Evolutionary conservation across 2,329 filamentous ascomycete species (phyloP), one percentile per base, ranked within the genome.

Genomic region (Cercospora sp.): DNA sequence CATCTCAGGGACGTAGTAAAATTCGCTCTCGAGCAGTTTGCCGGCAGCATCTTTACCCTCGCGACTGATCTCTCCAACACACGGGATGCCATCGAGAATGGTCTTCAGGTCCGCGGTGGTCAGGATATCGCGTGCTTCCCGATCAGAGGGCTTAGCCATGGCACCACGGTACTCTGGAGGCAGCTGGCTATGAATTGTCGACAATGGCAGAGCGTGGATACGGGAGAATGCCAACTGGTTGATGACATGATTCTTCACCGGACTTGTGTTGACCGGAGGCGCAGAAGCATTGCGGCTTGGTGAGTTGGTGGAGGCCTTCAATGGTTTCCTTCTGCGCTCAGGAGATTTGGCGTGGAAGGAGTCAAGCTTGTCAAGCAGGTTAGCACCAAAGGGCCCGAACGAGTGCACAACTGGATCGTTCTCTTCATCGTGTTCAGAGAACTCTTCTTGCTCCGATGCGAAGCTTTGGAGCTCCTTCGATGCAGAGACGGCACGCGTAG

Each of bases 181-280:
- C 12, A 99, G 88, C 77, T 97, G 92, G 78, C 88, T 90, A 82
- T 97, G 85, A 66, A 99, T 95, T 60, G 90, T 91, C 1, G 94
- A 96, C 60, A 98, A 85, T 3, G 95, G 94, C 28, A 93, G 95
- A 0, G 94, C 96, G 16, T 94, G 94, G 6, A 98, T 85, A 30
- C 94, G 91, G 1, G 95, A 97, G 80, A 92, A 99, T 33, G 95
- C 95, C 31, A 99, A 87, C 81, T 99, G 95, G 80, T 98, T 98
- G 78, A 95, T 87, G 70, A 96, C 89, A 77, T 99, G 95, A 79
- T 97, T 96, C 74, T 87, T 86, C 71, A 95, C 80, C 80, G 81
- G 82, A 80, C 75, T 75, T 30, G 63, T 53, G 65, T 71, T 67
- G 33, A 71, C 70, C 42, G 48, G 70, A 70, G 63, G 74, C 67